Evolutionary conservation across 1,139 yeast species (phyloP).

Genomic region (Chernovozyma aurita): DNA sequence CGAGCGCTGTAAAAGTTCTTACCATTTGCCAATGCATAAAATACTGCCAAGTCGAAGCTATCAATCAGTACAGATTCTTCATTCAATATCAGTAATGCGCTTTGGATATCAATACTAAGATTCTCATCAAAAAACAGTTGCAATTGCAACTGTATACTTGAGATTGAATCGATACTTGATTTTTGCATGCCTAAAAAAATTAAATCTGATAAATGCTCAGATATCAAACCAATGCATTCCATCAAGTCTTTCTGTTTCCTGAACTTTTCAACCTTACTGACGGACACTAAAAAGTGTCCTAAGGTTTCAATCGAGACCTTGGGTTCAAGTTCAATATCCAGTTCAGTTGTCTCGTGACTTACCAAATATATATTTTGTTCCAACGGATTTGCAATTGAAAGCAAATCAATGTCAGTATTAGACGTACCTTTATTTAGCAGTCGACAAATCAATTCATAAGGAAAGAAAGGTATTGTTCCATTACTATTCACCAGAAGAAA

Average conservation of each 20-base stretch:
- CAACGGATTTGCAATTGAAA: conserved; percentile 46
- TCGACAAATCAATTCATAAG: background rate
- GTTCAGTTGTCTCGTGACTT: conserved; percentile 8
- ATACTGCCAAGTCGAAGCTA: background rate
- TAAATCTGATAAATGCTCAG: conserved; percentile 5
- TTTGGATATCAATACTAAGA: background rate
- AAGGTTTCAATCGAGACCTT: conserved; percentile 8
- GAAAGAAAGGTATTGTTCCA: conserved; percentile 9
- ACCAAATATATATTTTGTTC: conserved; percentile 36
- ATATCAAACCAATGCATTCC: conserved; percentile 2
- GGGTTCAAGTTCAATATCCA: background rate
- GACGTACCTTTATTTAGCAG: conserved; percentile 1
- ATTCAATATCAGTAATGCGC: background rate
- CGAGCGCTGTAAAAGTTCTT: conserved; percentile 11
- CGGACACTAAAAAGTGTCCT: conserved; percentile 6
- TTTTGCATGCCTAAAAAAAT: background rate
- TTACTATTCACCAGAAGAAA: conserved; percentile 12
- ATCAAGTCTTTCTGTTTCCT: background rate
- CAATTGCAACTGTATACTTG: conserved; percentile 1
- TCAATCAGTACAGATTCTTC: background rate
- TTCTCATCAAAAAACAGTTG: background rate
- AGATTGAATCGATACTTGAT: background rate
- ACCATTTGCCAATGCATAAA: background rate
- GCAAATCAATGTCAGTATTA: conserved; percentile 9
- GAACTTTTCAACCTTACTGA: conserved; percentile 13